Conservation (phyloP, 306 rosid genomes). For the Fagus sylvatica region DNA sequence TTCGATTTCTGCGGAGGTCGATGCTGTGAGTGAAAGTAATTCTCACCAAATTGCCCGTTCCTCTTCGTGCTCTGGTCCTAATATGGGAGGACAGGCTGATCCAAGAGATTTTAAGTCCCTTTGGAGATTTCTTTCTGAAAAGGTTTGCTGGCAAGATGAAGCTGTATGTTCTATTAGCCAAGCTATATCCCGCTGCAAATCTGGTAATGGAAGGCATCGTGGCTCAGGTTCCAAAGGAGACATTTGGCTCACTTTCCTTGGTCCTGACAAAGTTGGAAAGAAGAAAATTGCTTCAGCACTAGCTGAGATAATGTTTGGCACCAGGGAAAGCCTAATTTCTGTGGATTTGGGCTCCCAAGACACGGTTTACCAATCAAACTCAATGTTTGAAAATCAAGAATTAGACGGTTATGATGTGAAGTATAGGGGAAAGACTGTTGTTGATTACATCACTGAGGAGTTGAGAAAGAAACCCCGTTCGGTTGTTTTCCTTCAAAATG, state of each 20-base stretch:
- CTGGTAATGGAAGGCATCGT: constrained; percentile 44
- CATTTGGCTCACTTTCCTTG: constrained; percentile 77
- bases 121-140: constrained; percentile 45
- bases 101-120: constrained; percentile 66
- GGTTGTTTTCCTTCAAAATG: constrained; percentile 71
- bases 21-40: constrained; percentile 38
- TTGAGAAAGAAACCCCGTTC: constrained; percentile 67
- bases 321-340: constrained; percentile 52
- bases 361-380: constrained; percentile 35
- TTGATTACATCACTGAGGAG: constrained; percentile 74
- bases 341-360: constrained; percentile 61
- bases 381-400: constrained; percentile 39
- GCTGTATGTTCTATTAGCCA: constrained; percentile 58
- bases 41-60: constrained; percentile 42
- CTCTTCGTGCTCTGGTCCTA: constrained; percentile 45
- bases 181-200: constrained; percentile 49
- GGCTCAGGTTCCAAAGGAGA: constrained; percentile 57
- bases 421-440: constrained; percentile 63
- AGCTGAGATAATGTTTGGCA: constrained; percentile 60
- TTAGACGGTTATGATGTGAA: constrained; percentile 46
- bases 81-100: constrained; percentile 43
- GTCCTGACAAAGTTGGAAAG: constrained; percentile 85
- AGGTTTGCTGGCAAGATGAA: constrained; percentile 81
- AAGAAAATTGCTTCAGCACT: constrained; percentile 69
- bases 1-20: constrained; percentile 53